Percentiles rank a stretch among this genome's conserved stretches.
phyloP scores from a whole-genome alignment of 768 basidiomycete species.

The Chiua virens region DNA sequence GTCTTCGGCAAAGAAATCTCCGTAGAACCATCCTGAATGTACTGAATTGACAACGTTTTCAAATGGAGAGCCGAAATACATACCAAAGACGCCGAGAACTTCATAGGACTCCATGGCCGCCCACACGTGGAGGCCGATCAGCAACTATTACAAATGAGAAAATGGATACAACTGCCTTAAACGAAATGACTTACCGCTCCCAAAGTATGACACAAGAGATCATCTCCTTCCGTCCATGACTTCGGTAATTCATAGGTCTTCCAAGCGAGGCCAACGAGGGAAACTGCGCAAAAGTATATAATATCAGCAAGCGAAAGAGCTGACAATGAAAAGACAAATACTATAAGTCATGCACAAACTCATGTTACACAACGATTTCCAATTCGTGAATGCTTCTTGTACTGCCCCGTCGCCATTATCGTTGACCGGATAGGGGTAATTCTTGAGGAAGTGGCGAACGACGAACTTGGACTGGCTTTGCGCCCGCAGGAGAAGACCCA shows the following conservation, averaged over 20 bases:
- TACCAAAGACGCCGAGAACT: constrained; percentile 91
- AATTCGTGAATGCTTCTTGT: constrained; percentile 93
- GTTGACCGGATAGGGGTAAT: constrained; percentile 82
- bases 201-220: constrained; percentile 83
- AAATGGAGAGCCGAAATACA: constrained; percentile 12
- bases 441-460: constrained; percentile 91
- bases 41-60: not conserved
- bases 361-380: constrained; percentile 91
- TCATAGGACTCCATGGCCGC: constrained; percentile 87
- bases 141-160: constrained; percentile 47
- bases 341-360: constrained; percentile 95
- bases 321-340: constrained; percentile 33
- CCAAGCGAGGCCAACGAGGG: constrained; percentile 84
- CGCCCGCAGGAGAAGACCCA: constrained; percentile 79
- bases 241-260: constrained; percentile 81
- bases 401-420: constrained; percentile 75
- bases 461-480: constrained; percentile 88
- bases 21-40: constrained; percentile 90
- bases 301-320: constrained; percentile 1
- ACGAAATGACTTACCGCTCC: constrained; percentile 62
- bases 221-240: constrained; percentile 87
- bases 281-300: constrained; percentile 53
- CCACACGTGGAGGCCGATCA: constrained; percentile 91
- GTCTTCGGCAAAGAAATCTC: constrained; percentile 95
- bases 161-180: not conserved